Conservation (phyloP, 2,329 filamentous ascomycete genomes). For the Phyllosticta paracitricarpa region DNA sequence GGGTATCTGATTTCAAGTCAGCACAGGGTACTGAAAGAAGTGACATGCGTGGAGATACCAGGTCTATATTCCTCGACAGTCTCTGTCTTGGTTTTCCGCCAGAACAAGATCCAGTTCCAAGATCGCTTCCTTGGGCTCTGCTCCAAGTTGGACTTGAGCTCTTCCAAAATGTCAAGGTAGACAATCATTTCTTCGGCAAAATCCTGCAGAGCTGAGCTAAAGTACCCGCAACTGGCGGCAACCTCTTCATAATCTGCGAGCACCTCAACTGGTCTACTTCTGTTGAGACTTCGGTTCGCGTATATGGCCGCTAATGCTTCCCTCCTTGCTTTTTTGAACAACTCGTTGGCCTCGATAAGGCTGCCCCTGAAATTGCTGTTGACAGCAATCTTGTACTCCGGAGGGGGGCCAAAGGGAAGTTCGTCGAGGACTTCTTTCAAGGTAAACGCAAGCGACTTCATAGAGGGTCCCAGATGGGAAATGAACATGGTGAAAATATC, state of each 20-base stretch:
- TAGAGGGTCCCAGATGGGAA: conserved; percentile 75
- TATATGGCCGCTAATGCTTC: conserved; percentile 74
- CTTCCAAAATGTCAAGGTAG: conserved; percentile 75
- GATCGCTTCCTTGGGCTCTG: conserved; percentile 52
- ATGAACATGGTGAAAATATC: conserved; percentile 94
- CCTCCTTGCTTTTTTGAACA: conserved; percentile 68
- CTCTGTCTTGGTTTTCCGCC: conserved; percentile 38
- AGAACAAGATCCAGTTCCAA: conserved; percentile 84
- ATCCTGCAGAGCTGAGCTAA: conserved; percentile 82
- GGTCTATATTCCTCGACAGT: conserved; percentile 13
- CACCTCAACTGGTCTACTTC: conserved; percentile 58
- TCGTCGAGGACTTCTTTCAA: conserved; percentile 81
- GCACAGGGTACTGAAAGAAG: not conserved
- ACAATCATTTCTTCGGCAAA: conserved; percentile 83
- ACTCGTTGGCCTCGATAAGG: conserved; percentile 64
- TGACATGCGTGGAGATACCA: conserved; percentile 13
- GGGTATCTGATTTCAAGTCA: conserved; percentile 16
- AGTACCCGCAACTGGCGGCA: conserved; percentile 93
- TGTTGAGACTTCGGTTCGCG: conserved; percentile 62
- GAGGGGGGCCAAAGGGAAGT: conserved; percentile 64
- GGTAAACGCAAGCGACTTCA: conserved; percentile 92
- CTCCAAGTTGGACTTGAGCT: conserved; percentile 62
- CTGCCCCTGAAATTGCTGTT: conserved; percentile 75
- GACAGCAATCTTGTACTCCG: conserved; percentile 59
- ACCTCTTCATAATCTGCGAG: conserved; percentile 96